Evolutionary conservation across 352 stramenopile genomes (phyloP), one percentile per base, ranked within the genome.

Genomic region (Globisporangium lucens): DNA sequence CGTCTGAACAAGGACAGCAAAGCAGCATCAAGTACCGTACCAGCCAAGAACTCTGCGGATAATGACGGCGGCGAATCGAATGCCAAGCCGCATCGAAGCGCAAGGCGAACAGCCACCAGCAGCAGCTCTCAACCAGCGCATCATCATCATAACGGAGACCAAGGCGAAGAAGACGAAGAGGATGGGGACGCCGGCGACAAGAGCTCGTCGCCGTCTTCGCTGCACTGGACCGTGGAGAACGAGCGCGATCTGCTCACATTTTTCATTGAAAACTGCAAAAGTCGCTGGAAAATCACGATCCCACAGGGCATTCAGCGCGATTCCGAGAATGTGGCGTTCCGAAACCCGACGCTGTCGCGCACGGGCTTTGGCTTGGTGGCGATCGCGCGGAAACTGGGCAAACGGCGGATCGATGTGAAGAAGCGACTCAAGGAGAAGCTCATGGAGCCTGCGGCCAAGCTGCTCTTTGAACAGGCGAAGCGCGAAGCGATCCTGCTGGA

Each of bases 331-430:
- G 53, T 91, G 0, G 84, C 82, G 33, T 91, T 92, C 61, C 84
- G 86, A 59, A 82, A 85, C 8, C 74, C 85, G 22, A 86, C 73
- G 4, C 61, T 92, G 17, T 89, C 79, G 27, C 75, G 86, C 17
- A 75, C 76, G 49, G 83, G 83, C 30, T 88, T 92, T 63, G 83
- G 75, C 30, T 61, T 91, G 9, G 82, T 90, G 9, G 76, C 78
- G 4, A 88, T 94, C 30, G 73, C 86, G 24, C 72, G 82, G 22
- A 89, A 81, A 66, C 63, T 94, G 4, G 76, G 73, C 22, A 92
- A 92, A 29, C 75, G 84, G 1, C 81, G 81, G 24, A 92, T 91
- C 55, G 86, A 94, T 51, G 86, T 94, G 30, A 91, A 91, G 72
- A 91, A 92, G 61, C 72, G 86, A 1, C 63, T 94, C 2, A 90